These are phyloP conservation scores for Rhododendron henanense DNA, from an alignment of 148 eudicot species.

Conservation along the genomic window DNA sequence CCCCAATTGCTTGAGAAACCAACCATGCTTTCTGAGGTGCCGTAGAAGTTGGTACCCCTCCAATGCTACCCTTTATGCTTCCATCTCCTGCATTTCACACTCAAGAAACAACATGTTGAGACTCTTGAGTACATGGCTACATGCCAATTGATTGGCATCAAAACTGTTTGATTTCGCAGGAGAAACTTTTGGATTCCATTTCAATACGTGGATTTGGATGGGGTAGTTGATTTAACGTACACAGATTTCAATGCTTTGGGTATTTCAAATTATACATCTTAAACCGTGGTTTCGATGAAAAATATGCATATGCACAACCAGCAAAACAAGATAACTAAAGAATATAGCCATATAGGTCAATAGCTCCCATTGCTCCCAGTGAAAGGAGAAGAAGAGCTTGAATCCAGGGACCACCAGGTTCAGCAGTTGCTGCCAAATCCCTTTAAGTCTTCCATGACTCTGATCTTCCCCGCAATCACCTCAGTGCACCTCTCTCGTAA, in stretches of 20 bases:
- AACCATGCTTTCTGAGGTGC: constrained; percentile 34
- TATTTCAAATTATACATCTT: background rate
- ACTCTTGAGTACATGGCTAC: background rate
- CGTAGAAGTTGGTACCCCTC: constrained; percentile 38
- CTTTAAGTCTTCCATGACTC: background rate
- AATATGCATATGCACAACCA: background rate
- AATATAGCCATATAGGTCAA: background rate
- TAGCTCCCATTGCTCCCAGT: background rate
- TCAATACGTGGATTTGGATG: background rate
- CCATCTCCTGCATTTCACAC: constrained; percentile 36
- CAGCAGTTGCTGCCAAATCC: background rate
- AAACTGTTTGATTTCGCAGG: background rate
- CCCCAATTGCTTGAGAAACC: constrained; percentile 56
- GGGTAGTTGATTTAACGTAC: background rate
- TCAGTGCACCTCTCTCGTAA: background rate
- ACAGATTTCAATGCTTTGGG: background rate
- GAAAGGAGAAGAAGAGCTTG: background rate
- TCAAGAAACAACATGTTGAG: background rate
- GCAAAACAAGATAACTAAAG: background rate
- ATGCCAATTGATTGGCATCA: background rate
- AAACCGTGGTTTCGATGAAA: background rate
- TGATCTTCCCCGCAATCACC: background rate
- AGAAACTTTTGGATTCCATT: background rate
- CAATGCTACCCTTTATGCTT: constrained; percentile 44
- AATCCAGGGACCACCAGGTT: background rate